Evolutionary conservation across 2,329 filamentous ascomycete genomes (phyloP).

Genomic region (Escovopsis sp.): DNA sequence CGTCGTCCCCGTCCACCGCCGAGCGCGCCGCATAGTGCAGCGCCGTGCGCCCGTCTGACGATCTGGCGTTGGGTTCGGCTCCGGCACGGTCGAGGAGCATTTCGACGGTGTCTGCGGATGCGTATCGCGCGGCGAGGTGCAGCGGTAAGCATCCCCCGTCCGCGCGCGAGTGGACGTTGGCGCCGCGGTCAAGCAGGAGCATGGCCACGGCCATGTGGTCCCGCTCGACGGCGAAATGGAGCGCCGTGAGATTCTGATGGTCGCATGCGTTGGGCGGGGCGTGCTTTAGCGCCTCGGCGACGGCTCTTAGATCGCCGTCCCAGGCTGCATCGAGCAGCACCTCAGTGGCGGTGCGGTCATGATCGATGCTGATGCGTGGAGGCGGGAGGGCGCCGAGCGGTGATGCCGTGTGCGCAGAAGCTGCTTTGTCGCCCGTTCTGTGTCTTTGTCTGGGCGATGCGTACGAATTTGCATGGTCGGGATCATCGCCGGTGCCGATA

Average conservation of each 20-base stretch:
- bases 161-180: conserved; percentile 13
- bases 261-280: conserved; percentile 14
- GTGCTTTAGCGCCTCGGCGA: conserved; percentile 11
- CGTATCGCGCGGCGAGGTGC: conserved; percentile 17
- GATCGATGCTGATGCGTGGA: background rate
- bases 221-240: conserved; percentile 18
- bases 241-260: conserved; percentile 14
- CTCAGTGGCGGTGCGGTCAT: conserved; percentile 10
- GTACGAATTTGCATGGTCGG: too few species aligned
- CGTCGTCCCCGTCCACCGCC: conserved; percentile 17
- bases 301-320: conserved; percentile 16
- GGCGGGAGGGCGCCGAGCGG: background rate
- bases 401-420: too few species aligned
- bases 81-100: conserved; percentile 16
- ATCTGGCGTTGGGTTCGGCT: conserved; percentile 15
- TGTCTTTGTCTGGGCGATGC: too few species aligned
- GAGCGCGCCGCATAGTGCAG: conserved; percentile 19
- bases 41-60: conserved; percentile 16
- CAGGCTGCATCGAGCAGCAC: conserved; percentile 18
- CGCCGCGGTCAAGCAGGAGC: conserved; percentile 16
- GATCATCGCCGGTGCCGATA: background rate
- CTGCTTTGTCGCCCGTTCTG: too few species aligned
- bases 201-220: conserved; percentile 20
- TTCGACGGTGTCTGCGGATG: conserved; percentile 17
- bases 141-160: conserved; percentile 18